These are phyloP conservation scores for Juncus effusus DNA, from an alignment of 176 grass and related monocot species.

Conservation along the genomic window DNA sequence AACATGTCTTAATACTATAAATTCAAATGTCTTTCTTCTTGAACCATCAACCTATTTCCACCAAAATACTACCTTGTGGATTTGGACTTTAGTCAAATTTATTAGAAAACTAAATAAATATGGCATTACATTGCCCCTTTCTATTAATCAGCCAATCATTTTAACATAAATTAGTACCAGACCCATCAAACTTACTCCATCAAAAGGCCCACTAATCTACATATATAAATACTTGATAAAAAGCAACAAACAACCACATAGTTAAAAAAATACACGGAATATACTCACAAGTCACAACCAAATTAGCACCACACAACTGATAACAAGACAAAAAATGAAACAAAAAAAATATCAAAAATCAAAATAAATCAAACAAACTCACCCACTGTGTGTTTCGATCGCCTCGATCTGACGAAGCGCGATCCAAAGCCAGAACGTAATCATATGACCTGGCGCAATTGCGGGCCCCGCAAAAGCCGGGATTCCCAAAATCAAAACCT, in stretches of 20 bases:
- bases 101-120: too few relatives aligned
- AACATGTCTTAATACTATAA: too few relatives aligned
- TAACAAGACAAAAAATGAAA: not conserved
- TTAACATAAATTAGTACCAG: too few relatives aligned
- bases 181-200: too few relatives aligned
- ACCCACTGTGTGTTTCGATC: slow-evolving; percentile 90
- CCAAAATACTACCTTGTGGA: too few relatives aligned
- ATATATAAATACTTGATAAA: too few relatives aligned
- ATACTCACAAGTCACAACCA: slow-evolving; percentile 13
- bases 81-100: too few relatives aligned
- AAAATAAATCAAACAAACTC: slow-evolving; percentile 15
- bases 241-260: not conserved
- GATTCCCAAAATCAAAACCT: slow-evolving; percentile 75
- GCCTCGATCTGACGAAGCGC: slow-evolving; percentile 74
- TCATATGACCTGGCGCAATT: slow-evolving; percentile 71
- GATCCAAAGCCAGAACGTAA: slow-evolving; percentile 91
- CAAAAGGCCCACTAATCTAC: too few relatives aligned
- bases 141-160: too few relatives aligned
- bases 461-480: slow-evolving; percentile 62
- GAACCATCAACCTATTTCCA: too few relatives aligned
- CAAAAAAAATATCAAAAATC: not conserved
- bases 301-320: not conserved
- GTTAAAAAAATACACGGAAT: not conserved
- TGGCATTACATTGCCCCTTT: too few relatives aligned
- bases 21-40: too few relatives aligned